Conservation (phyloP, 2,329 filamentous ascomycete species). For the Gaeumannomyces sp. region DNA sequence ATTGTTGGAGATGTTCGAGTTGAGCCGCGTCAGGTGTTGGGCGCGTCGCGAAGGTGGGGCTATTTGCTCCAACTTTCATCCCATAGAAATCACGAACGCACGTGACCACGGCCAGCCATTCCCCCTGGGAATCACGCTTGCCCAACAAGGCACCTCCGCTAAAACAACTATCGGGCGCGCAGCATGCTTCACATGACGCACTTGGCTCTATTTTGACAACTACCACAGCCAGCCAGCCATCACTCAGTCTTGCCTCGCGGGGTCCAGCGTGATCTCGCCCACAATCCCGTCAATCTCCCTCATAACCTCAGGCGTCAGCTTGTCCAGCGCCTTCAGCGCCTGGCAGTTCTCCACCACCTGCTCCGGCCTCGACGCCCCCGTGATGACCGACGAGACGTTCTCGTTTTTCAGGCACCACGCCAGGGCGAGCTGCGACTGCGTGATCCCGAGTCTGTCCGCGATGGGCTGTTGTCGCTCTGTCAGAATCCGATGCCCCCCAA, state of each 20-base stretch:
- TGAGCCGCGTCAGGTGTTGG: neutral
- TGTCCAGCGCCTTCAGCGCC: conserved; percentile 38
- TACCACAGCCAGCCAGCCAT: neutral
- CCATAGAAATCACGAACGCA: neutral
- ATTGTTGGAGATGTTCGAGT: neutral
- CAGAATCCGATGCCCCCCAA: conserved; percentile 7
- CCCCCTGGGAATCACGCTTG: neutral
- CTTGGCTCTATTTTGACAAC: no score
- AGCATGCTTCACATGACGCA: no score
- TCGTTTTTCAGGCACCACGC: conserved; percentile 50
- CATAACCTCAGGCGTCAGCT: conserved; percentile 44
- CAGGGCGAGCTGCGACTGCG: conserved; percentile 43
- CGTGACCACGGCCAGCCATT: neutral
- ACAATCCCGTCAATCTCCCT: conserved; percentile 43
- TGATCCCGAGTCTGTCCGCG: conserved; percentile 51
- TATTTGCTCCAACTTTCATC: neutral
- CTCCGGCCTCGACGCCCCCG: conserved; percentile 43
- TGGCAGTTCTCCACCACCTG: conserved; percentile 46
- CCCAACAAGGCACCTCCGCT: neutral
- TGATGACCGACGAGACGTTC: conserved; percentile 47
- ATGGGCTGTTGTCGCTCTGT: conserved; percentile 30
- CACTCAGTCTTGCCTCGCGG: conserved; percentile 19
- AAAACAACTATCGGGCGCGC: no score
- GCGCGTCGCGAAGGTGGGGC: neutral
- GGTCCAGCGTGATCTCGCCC: conserved; percentile 23